A percentile compares a stretch with the other conserved stretches of the same genome.
phyloP scores from a whole-genome alignment of 1,284 basidiomycete genomes.

The Chalciporus piperatoides region DNA sequence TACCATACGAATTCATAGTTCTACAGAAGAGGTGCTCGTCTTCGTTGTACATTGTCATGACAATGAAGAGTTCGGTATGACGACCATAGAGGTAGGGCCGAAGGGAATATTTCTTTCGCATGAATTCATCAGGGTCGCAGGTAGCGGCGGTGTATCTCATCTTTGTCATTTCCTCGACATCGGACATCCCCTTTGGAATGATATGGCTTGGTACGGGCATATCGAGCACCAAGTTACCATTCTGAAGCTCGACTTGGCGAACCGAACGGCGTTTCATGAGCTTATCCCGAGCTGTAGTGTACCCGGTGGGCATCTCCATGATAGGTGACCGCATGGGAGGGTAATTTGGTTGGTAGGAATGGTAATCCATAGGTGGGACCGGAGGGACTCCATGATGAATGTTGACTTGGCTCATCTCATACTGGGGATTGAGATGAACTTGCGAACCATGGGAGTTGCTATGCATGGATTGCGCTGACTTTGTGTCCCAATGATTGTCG shows the following conservation, averaged over 20 bases:
- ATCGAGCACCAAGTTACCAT: slow-evolving; percentile 83
- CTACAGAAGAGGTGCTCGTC: slow-evolving; percentile 81
- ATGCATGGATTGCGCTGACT: slow-evolving; percentile 62
- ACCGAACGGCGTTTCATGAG: slow-evolving; percentile 76
- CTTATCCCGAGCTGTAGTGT: slow-evolving; percentile 66
- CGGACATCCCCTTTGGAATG: slow-evolving; percentile 59
- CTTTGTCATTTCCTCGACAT: slow-evolving; percentile 76
- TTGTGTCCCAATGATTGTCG: slow-evolving; percentile 58
- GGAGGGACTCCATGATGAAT: slow-evolving; percentile 40
- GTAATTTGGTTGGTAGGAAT: slow-evolving; percentile 47
- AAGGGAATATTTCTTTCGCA: slow-evolving; percentile 73
- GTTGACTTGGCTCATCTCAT: slow-evolving; percentile 54
- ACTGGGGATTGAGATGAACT: slow-evolving; percentile 59
- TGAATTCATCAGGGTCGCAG: slow-evolving; percentile 90
- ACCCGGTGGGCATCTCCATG: slow-evolving; percentile 55
- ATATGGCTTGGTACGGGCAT: slow-evolving; percentile 77
- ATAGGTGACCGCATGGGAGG: slow-evolving; percentile 49
- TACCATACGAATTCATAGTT: slow-evolving; percentile 82
- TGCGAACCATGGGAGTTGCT: slow-evolving; percentile 62
- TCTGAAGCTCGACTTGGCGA: slow-evolving; percentile 75
- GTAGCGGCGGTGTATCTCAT: slow-evolving; percentile 92
- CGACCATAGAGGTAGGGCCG: slow-evolving; percentile 83
- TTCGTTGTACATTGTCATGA: slow-evolving; percentile 97
- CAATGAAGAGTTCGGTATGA: slow-evolving; percentile 91
- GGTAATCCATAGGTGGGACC: slow-evolving; percentile 48